Percentiles rank a stretch among this genome's conserved stretches.
These are phyloP conservation scores for Coemansia sp. DNA, from an alignment of 192 early-diverging fungal species.

Conservation along the genomic window DNA sequence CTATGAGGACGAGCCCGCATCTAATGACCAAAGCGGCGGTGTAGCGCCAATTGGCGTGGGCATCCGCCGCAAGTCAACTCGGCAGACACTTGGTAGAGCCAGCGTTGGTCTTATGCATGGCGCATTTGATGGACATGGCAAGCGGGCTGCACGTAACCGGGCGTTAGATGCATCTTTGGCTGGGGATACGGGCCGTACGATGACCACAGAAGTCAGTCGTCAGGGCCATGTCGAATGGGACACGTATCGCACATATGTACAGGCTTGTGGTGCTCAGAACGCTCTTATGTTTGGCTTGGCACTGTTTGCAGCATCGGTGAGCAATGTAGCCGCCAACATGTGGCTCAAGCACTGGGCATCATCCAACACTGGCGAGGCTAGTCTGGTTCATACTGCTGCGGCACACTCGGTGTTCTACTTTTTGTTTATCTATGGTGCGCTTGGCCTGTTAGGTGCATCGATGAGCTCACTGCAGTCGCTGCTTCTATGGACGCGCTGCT, in stretches of 20 bases:
- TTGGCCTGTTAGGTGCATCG: conserved; percentile 71
- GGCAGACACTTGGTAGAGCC: conserved; percentile 51
- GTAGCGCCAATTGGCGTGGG: conserved; percentile 20
- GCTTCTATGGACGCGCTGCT: conserved; percentile 81
- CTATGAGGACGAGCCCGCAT: conserved; percentile 26
- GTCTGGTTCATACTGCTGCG: neutral
- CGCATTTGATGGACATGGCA: conserved; percentile 2
- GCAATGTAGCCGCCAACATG: conserved; percentile 60
- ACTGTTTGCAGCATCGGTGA: conserved; percentile 56
- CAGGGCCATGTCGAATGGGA: conserved; percentile 76
- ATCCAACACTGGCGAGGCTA: conserved; percentile 45
- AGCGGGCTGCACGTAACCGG: neutral
- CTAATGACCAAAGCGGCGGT: conserved; percentile 22
- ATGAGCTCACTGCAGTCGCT: conserved; percentile 75
- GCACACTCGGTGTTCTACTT: conserved; percentile 60
- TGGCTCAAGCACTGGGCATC: conserved; percentile 78
- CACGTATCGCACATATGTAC: conserved; percentile 81
- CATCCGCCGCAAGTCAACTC: conserved; percentile 29
- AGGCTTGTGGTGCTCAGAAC: conserved; percentile 65
- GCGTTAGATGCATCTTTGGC: conserved; percentile 12
- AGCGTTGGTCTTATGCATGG: conserved; percentile 43
- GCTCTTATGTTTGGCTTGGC: conserved; percentile 62
- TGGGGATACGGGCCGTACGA: conserved; percentile 39
- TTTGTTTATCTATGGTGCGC: conserved; percentile 74
- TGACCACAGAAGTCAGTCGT: conserved; percentile 76